These are phyloP conservation scores for Histomonas meleagridis DNA, from an alignment of 208 protist species.

Conservation along the genomic window DNA sequence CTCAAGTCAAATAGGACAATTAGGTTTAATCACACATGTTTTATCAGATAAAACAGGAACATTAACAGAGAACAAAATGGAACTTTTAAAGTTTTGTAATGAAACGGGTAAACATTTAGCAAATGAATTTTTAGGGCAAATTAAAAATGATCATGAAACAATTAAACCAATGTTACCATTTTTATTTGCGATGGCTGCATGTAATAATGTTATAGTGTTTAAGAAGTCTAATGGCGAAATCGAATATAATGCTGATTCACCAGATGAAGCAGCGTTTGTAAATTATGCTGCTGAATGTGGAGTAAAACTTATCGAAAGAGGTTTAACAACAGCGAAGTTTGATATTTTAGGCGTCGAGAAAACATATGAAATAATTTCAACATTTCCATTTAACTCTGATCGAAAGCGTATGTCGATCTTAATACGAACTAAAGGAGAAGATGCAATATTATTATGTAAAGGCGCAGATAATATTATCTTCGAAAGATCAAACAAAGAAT, in stretches of 20 bases:
- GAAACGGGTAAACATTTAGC: background rate
- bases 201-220: background rate
- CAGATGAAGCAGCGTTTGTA: constrained; percentile 15
- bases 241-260: background rate
- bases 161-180: background rate
- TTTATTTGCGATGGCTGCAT: background rate
- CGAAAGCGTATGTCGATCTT: constrained; percentile 45
- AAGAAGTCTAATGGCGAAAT: background rate
- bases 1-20: constrained; percentile 80
- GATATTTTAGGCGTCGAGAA: background rate
- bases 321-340: no score
- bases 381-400: constrained; percentile 66
- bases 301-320: background rate
- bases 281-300: background rate
- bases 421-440: background rate
- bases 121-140: background rate
- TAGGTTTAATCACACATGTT: constrained; percentile 86
- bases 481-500: background rate
- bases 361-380: constrained; percentile 29
- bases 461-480: background rate
- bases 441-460: background rate
- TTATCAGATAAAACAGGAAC: constrained; percentile 95
- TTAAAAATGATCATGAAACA: background rate
- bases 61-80: constrained; percentile 65
- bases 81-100: background rate